These are phyloP conservation scores for Quercus mongolica DNA, from an alignment of 306 rosid species.

Conservation along the genomic window DNA sequence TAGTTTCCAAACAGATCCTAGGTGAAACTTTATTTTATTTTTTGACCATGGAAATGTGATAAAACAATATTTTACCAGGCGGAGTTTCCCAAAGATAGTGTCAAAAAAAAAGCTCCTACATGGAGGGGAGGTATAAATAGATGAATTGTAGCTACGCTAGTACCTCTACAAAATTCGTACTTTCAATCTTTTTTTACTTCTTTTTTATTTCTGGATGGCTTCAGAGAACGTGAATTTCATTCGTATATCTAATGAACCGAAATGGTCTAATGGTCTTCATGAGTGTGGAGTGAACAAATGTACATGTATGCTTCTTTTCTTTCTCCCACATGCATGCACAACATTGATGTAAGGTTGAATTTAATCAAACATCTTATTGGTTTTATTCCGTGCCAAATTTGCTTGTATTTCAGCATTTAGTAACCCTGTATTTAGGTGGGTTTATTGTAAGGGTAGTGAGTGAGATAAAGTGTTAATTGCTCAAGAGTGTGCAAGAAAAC, in stretches of 20 bases:
- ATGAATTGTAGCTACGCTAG: background rate
- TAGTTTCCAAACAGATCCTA: rapidly evolving
- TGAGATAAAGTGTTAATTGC: too few relatives aligned
- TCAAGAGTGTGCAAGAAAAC: too few relatives aligned
- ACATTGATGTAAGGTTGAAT: background rate
- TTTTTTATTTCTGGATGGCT: too few relatives aligned
- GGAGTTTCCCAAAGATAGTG: too few relatives aligned
- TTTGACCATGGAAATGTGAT: background rate
- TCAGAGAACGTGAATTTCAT: background rate
- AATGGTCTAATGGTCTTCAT: background rate
- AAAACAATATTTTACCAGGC: background rate
- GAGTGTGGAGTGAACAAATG: background rate
- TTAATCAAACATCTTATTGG: too few relatives aligned
- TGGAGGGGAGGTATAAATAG: background rate
- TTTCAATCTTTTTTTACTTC: background rate
- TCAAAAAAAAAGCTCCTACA: background rate
- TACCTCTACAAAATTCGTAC: too few relatives aligned
- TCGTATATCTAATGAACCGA: background rate
- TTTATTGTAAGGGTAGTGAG: too few relatives aligned
- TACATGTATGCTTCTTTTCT: background rate
- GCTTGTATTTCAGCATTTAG: too few relatives aligned
- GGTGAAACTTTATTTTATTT: background rate
- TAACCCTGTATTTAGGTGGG: too few relatives aligned
- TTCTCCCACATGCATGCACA: background rate
- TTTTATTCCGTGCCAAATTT: too few relatives aligned